Evolutionary conservation across 331 rosid genomes (phyloP).

Genomic region (Spiraea crenata): DNA sequence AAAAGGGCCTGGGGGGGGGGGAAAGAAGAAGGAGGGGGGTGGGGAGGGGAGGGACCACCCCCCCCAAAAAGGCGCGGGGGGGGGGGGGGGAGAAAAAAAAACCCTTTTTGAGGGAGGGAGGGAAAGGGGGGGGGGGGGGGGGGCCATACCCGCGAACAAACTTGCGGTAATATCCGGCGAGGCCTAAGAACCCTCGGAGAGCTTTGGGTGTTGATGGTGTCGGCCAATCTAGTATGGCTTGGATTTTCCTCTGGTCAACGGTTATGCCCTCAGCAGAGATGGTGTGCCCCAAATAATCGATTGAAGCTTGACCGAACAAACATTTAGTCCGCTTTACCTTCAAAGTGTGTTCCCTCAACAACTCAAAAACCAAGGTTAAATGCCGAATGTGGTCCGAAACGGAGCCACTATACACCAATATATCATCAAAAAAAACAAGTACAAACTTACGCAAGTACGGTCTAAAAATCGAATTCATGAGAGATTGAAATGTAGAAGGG

Average conservation of each 20-base stretch:
- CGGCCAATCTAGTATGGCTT: neutral
- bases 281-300: no score
- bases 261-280: neutral
- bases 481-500: neutral
- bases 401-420: neutral
- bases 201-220: neutral
- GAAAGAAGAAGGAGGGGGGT: no score
- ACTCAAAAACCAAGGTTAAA: no score
- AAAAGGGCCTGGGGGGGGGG: no score
- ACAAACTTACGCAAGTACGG: neutral
- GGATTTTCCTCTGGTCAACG: neutral
- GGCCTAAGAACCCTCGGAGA: neutral
- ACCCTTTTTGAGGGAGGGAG: no score
- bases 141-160: neutral
- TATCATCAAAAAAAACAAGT: neutral
- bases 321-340: no score
- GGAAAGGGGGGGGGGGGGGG: neutral
- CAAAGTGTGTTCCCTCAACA: no score
- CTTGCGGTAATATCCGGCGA: neutral
- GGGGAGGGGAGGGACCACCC: no score
- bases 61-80: no score
- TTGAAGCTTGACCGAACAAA: no score
- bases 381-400: neutral
- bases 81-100: no score
- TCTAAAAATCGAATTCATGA: neutral